Conservation (phyloP, 2,329 filamentous ascomycete genomes). For the Balansia obtecta region DNA sequence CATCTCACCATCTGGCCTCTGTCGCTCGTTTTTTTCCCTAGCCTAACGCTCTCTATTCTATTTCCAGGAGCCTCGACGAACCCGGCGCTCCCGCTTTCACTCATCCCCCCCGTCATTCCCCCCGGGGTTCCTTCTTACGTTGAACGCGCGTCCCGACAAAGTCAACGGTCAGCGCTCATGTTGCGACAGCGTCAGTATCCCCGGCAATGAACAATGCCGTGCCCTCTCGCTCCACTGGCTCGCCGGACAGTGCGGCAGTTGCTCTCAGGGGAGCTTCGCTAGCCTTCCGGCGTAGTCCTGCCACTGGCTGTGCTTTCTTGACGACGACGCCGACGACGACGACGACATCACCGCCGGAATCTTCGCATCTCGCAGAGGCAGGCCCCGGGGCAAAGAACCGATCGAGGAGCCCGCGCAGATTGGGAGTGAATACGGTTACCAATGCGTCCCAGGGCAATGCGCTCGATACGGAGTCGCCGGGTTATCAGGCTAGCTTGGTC, state of each 20-base stretch:
- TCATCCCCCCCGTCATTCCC: not conserved
- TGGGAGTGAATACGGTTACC: not conserved
- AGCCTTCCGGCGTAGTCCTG: conserved; percentile 32
- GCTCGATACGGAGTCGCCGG: not conserved
- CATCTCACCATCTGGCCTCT: no score
- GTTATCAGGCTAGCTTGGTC: conserved; percentile 7
- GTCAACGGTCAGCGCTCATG: conserved; percentile 7
- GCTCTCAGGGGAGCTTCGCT: conserved; percentile 41
- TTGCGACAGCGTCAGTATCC: conserved; percentile 2
- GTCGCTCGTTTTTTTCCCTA: no score
- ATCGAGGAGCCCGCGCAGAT: not conserved
- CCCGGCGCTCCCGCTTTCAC: not conserved
- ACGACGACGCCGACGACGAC: conserved; percentile 9
- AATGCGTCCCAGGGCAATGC: conserved; percentile 8
- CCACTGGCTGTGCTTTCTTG: not conserved
- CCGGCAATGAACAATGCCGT: conserved; percentile 24
- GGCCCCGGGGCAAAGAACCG: conserved; percentile 25
- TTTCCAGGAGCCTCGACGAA: not conserved
- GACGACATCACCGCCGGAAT: conserved; percentile 2
- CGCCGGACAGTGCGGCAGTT: conserved; percentile 26
- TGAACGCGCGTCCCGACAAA: not conserved
- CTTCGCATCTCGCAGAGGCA: conserved; percentile 8
- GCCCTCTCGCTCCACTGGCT: conserved; percentile 15
- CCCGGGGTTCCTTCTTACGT: not conserved
- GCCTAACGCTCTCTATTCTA: no score